Evolutionary conservation across 495 filamentous ascomycete genomes (phyloP).

Genomic region (Podospora pseudopauciseta): DNA sequence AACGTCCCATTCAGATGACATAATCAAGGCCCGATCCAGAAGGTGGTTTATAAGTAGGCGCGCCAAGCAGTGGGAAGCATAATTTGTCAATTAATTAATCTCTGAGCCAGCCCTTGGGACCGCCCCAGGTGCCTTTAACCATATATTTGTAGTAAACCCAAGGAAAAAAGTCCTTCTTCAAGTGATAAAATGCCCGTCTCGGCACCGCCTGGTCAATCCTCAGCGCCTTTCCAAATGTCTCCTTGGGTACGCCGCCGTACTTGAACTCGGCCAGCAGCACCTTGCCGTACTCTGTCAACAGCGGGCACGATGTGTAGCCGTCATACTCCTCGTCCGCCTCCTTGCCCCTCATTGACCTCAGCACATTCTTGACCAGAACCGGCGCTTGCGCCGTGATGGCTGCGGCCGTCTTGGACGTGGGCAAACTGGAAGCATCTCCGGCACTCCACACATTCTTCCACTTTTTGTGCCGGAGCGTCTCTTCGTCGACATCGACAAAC

Average conservation of each 20-base stretch:
- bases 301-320: conserved; percentile 66
- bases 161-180: conserved; percentile 72
- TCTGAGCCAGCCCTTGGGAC: conserved; percentile 51
- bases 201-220: conserved; percentile 58
- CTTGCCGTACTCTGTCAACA: conserved; percentile 63
- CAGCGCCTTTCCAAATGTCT: conserved; percentile 57
- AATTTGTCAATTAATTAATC: neutral
- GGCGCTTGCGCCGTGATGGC: conserved; percentile 63
- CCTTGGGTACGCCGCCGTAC: conserved; percentile 67
- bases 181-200: conserved; percentile 54
- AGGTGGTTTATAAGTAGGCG: conserved; percentile 12
- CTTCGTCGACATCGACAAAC: conserved; percentile 61
- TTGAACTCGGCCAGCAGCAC: conserved; percentile 69
- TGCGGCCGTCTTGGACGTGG: conserved; percentile 66
- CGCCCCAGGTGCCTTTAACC: conserved; percentile 62
- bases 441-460: conserved; percentile 66
- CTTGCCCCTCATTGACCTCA: conserved; percentile 53
- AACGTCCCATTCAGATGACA: conserved; percentile 10
- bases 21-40: conserved; percentile 3
- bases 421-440: conserved; percentile 63
- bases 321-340: conserved; percentile 52
- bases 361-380: conserved; percentile 55
- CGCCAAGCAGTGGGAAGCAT: conserved; percentile 12
- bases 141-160: conserved; percentile 59
- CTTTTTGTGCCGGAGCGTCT: conserved; percentile 58